Conservation (phyloP, 352 stramenopile genomes). For the Globisporangium spiculum region DNA sequence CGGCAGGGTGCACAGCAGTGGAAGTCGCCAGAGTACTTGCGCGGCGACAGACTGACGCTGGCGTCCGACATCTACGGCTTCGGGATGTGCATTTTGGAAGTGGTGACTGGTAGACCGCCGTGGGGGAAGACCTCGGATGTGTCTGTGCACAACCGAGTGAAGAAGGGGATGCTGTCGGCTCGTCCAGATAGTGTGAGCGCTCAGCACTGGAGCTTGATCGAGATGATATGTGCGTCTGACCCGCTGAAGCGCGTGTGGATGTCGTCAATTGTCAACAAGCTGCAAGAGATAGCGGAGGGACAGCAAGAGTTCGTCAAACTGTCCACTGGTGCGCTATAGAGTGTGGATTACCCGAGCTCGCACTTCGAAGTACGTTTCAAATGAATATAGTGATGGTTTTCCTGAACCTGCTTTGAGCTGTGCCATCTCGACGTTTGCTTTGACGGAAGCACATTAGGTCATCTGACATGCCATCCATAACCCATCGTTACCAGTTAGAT, state of each 20-base stretch:
- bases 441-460: too few relatives aligned
- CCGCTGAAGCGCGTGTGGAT: background rate
- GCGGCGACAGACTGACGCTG: conserved; percentile 1
- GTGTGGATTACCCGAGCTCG: too few relatives aligned
- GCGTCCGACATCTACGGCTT: conserved; percentile 17
- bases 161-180: background rate
- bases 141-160: background rate
- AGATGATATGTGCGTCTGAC: conserved; percentile 3
- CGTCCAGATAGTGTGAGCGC: background rate
- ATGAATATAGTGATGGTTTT: too few relatives aligned
- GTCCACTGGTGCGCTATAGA: background rate
- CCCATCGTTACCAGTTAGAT: too few relatives aligned
- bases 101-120: conserved; percentile 2
- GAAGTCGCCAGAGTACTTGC: conserved; percentile 3
- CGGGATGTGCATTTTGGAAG: conserved; percentile 18
- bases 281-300: background rate
- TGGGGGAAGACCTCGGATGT: background rate
- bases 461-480: too few relatives aligned
- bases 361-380: too few relatives aligned
- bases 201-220: conserved; percentile 5
- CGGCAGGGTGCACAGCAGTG: conserved; percentile 2
- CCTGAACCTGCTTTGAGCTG: too few relatives aligned
- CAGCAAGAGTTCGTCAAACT: background rate
- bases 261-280: background rate
- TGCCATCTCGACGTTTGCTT: too few relatives aligned